Evolutionary conservation across 1,139 yeast genomes (phyloP).

Genomic region (Candida sp.): DNA sequence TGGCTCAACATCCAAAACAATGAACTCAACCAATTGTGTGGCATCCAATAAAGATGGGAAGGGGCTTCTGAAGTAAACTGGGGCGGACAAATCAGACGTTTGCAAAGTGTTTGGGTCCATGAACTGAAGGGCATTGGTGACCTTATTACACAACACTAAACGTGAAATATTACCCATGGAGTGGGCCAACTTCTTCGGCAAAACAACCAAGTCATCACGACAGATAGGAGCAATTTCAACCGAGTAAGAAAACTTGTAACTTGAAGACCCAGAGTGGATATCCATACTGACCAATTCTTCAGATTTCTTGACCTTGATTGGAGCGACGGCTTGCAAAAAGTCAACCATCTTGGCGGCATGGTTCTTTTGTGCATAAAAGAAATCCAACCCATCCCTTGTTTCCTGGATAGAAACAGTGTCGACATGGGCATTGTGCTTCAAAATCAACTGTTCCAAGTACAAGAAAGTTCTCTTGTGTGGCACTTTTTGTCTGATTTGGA

Average conservation of each 20-base stretch:
- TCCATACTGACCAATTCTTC: conserved; percentile 93
- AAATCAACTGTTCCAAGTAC: conserved; percentile 91
- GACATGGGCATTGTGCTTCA: conserved; percentile 92
- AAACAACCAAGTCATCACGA: conserved; percentile 92
- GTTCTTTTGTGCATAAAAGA: conserved; percentile 85
- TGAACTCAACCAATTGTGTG: conserved; percentile 82
- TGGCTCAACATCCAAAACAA: conserved; percentile 93
- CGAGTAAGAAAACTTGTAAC: conserved; percentile 90
- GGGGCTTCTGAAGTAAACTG: conserved; percentile 88
- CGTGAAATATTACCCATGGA: conserved; percentile 85
- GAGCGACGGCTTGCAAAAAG: conserved; percentile 84
- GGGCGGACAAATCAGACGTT: conserved; percentile 74
- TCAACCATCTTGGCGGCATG: conserved; percentile 96
- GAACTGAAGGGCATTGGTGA: conserved; percentile 83
- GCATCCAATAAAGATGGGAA: conserved; percentile 80
- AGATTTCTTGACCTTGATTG: conserved; percentile 83
- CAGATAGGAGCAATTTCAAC: conserved; percentile 98
- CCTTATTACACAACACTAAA: conserved; percentile 82
- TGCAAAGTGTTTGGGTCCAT: conserved; percentile 85
- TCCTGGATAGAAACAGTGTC: conserved; percentile 96
- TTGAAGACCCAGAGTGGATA: conserved; percentile 88
- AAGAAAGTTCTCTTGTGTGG: conserved; percentile 96
- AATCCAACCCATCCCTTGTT: conserved; percentile 93
- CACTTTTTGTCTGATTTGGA: conserved; percentile 97
- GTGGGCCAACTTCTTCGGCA: conserved; percentile 86